Evolutionary conservation across 768 basidiomycete genomes (phyloP), one percentile per base, ranked within the genome.

Genomic region (Crucibulum laeve): DNA sequence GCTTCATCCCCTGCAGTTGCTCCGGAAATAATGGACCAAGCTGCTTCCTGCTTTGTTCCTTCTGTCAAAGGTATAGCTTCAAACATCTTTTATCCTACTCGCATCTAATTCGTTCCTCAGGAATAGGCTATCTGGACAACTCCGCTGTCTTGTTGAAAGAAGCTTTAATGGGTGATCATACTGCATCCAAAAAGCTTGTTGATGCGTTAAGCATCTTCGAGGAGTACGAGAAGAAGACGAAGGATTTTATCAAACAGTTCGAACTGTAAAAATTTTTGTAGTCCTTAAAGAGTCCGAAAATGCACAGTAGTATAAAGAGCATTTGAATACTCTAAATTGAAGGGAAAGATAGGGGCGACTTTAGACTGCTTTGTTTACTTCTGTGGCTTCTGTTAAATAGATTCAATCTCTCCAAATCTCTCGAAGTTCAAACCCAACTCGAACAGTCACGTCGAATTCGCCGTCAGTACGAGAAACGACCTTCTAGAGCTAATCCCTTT

Each of bases 171-270:
- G 47, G 47, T 1, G 69, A 75, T 42, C 43, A 53, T 22, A 73
- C 74, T 47, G 56, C 65, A 8, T 58, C 62, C 8, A 61, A 73
- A 24, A 74, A 73, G 49, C 56, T 77, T 25, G 45, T 56, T 8
- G 74, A 76, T 48, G 75, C 76, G 15, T 51, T 77, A 37, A 47
- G 53, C 37, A 65, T 74, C 15, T 76, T 77, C 47, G 66, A 53
- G 1, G 65, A 66, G 49, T 66, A 58, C 48, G 76, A 78, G 55
- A 52, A 44, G 43, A 65, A 67, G 50, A 67, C 67, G 26, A 69
- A 60, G 56, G 60, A 61, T 36, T 59, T 57, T 36, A 35, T 45
- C 21, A 14, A 40, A 21, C 8, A 15, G 10, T 37, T 37, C 18
- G 14, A 37, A 18, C 14, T 37, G 18, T 37, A 36, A 18, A 10